phyloP scores from a whole-genome alignment of 768 basidiomycete genomes.

The Suillus bovinus region DNA sequence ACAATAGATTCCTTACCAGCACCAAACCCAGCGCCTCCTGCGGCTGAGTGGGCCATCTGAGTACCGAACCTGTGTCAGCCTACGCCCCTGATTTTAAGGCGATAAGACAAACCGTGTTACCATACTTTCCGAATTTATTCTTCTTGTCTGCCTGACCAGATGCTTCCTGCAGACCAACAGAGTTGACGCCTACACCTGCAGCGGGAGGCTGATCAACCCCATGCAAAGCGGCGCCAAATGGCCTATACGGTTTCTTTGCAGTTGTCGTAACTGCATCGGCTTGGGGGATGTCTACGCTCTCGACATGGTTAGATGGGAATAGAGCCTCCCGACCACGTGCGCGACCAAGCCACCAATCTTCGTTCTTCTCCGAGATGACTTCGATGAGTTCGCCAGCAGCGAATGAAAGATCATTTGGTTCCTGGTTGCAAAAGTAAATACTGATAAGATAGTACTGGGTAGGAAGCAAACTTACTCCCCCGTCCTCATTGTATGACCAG shows the following conservation, averaged over 20 bases:
- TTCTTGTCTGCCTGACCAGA: slow-evolving; percentile 46
- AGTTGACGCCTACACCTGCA: slow-evolving; percentile 27
- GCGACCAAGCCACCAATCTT: slow-evolving; percentile 86
- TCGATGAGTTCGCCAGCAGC: slow-evolving; percentile 74
- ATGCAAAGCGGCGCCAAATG: slow-evolving; percentile 40
- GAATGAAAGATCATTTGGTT: slow-evolving; percentile 81
- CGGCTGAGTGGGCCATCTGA: slow-evolving; percentile 59
- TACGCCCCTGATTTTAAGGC: slow-evolving; percentile 11
- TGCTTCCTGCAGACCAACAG: slow-evolving; percentile 30
- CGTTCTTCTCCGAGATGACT: slow-evolving; percentile 75
- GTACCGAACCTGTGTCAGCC: neutral
- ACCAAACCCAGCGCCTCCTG: slow-evolving; percentile 76
- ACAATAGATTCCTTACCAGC: slow-evolving; percentile 48
- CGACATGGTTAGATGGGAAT: slow-evolving; percentile 77
- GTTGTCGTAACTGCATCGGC: neutral
- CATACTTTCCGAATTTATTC: slow-evolving; percentile 55
- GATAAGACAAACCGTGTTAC: slow-evolving; percentile 49
- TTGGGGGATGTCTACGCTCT: slow-evolving; percentile 44
- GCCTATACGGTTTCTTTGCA: slow-evolving; percentile 28
- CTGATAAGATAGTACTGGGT: neutral
- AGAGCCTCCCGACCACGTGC: slow-evolving; percentile 65
- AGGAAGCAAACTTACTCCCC: slow-evolving; percentile 37
- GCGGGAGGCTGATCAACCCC: slow-evolving; percentile 34
- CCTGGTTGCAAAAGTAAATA: slow-evolving; percentile 42
- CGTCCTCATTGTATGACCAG: slow-evolving; percentile 69